Evolutionary conservation across 176 grass and related monocot species (phyloP), one percentile per base, ranked within the genome.

Genomic region (Ampelocalamus luodianensis): DNA sequence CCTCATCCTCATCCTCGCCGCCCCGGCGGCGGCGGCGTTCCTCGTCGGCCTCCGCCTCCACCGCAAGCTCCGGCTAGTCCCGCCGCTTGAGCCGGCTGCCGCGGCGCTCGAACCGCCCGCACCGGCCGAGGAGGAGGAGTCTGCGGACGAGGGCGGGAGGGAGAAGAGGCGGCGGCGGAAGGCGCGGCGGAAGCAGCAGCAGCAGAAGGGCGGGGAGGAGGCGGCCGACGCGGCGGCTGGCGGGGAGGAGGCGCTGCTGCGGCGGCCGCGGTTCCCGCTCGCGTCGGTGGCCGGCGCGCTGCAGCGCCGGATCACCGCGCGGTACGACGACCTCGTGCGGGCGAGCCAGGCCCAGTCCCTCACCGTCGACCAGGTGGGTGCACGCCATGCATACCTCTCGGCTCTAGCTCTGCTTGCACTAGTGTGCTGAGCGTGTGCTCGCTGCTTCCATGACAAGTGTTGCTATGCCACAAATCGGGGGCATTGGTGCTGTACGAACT

Each of bases 281-380:
- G 87, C 91, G 1, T 94, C 88, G 61, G 86, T 92, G n/a, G 81
- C 91, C 5, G 89, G 96, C 37, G 14, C 85, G 23, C 88, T 95
- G 42, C 93, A 94, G 88, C 87, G 90, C 24, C 90, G 90, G 83
- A 93, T 98, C 66, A 90, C 91, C 79, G 71, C 69, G 63, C 91
- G 86, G 23, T 98, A 98, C 75, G 96, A 95, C 85, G 89, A 95
- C 68, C 83, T 98, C 80, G 89, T 86, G 77, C 87, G 80, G 72
- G 92, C 93, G 18, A 98, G 87, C 82, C 88, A 92, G 71, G 87
- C 74, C 29, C 80, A 79, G n/a, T 73, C 73, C 51, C 69, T 92
- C 87, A 95, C 96, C 54, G 67, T 89, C 62, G 64, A 87, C 51
- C 93, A 98, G 93, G 96, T 98, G 38, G 3, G 38, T 55, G 22